Evolutionary conservation across 1,139 yeast genomes (phyloP).

Genomic region (Petasospora rhodanensis): DNA sequence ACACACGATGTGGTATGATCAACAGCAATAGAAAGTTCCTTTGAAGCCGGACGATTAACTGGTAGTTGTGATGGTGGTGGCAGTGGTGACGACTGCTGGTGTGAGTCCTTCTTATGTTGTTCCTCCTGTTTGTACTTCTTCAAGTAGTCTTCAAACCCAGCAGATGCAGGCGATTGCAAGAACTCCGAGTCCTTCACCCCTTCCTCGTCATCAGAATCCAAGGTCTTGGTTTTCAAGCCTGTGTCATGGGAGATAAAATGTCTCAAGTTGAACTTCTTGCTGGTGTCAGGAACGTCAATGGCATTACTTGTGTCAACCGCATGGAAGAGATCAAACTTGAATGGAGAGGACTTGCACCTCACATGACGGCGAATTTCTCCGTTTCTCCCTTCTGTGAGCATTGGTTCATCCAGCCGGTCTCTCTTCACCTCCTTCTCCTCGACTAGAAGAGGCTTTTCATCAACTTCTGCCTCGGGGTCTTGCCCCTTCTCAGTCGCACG

Average conservation of each 20-base stretch:
- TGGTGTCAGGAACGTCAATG: not conserved
- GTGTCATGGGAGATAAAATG: slow-evolving; percentile 26
- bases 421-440: too few species aligned
- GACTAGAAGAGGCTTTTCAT: too few species aligned
- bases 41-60: too few species aligned
- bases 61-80: too few species aligned
- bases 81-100: too few species aligned
- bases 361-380: slow-evolving; percentile 11
- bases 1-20: too few species aligned
- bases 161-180: slow-evolving; percentile 16
- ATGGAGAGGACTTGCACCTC: slow-evolving; percentile 17
- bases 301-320: not conserved
- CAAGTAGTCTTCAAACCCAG: slow-evolving; percentile 5
- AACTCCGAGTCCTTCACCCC: slow-evolving; percentile 23
- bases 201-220: slow-evolving; percentile 14
- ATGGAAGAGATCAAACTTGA: not conserved
- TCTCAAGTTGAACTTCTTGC: slow-evolving; percentile 17
- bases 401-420: too few species aligned
- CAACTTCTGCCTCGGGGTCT: too few species aligned
- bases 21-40: too few species aligned
- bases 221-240: slow-evolving; percentile 17
- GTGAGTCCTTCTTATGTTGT: too few species aligned
- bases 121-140: not conserved
- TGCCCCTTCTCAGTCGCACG: too few species aligned
- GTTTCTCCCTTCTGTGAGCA: too few species aligned